Evolutionary conservation across 73 alveolate genomes (phyloP).

Genomic region (Diophrys sp.): DNA sequence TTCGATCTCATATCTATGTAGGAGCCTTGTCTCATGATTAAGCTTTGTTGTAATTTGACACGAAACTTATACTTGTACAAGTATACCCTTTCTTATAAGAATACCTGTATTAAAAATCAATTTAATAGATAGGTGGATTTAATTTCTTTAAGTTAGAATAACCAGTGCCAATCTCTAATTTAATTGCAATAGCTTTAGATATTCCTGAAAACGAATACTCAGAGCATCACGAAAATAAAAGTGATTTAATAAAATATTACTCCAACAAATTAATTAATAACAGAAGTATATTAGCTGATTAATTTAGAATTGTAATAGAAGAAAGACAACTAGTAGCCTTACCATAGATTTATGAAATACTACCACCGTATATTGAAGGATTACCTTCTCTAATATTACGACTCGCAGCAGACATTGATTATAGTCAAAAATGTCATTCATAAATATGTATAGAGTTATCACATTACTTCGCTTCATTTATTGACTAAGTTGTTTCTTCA

Average conservation of each 20-base stretch:
- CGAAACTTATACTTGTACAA: constrained; percentile 21
- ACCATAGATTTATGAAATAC: constrained; percentile 54
- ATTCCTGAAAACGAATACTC: neutral
- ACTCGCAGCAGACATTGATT: constrained; percentile 59
- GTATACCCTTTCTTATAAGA: constrained; percentile 43
- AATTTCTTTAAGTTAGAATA: constrained; percentile 20
- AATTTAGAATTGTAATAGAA: constrained; percentile 24
- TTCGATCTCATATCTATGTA: constrained; percentile 40
- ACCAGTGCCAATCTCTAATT: constrained; percentile 16
- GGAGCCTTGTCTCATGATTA: constrained; percentile 47
- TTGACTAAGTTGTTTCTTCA: neutral
- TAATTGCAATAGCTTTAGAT: constrained; percentile 6
- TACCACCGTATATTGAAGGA: constrained; percentile 57
- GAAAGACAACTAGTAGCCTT: constrained; percentile 33
- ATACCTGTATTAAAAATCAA: constrained; percentile 34
- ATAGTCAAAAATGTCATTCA: constrained; percentile 30
- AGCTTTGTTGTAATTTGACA: constrained; percentile 47
- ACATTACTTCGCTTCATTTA: constrained; percentile 34
- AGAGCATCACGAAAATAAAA: neutral
- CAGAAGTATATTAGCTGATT: constrained; percentile 6
- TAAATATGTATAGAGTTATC: constrained; percentile 42
- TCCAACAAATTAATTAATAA: constrained; percentile 7
- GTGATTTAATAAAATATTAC: neutral
- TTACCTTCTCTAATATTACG: constrained; percentile 31
- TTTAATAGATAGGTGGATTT: constrained; percentile 20